Evolutionary conservation across 1,284 basidiomycete species (phyloP).

Genomic region (Omphalotus olearius): DNA sequence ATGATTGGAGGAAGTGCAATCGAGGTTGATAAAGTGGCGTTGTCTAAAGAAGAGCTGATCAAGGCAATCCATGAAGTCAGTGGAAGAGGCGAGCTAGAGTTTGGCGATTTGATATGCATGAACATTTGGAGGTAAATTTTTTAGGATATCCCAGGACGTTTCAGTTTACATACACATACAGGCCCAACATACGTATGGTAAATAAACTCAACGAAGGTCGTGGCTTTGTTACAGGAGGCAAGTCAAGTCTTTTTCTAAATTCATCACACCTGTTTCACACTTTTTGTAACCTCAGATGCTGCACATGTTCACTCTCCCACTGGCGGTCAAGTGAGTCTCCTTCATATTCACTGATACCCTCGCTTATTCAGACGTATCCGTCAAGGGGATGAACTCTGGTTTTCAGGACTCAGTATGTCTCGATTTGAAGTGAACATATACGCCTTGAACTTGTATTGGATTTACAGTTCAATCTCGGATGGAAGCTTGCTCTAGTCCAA

Average conservation of each 20-base stretch:
- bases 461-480: slow-evolving; percentile 33
- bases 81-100: slow-evolving; percentile 18
- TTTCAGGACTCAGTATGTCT: slow-evolving; percentile 34
- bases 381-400: slow-evolving; percentile 31
- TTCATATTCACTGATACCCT: neutral
- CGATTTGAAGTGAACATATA: neutral
- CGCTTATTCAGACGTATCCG: neutral
- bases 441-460: neutral
- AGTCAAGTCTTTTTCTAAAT: neutral
- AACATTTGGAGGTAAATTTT: slow-evolving; percentile 2
- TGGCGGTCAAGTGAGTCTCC: slow-evolving; percentile 24
- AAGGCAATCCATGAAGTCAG: slow-evolving; percentile 27
- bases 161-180: neutral
- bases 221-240: slow-evolving; percentile 14
- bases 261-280: neutral
- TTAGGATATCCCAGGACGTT: neutral
- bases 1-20: slow-evolving; percentile 25
- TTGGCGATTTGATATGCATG: slow-evolving; percentile 7
- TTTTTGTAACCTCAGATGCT: slow-evolving; percentile 19
- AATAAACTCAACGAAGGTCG: slow-evolving; percentile 10
- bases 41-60: slow-evolving; percentile 25
- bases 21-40: slow-evolving; percentile 23
- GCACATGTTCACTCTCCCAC: slow-evolving; percentile 27
- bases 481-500: slow-evolving; percentile 36
- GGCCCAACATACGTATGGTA: slow-evolving; percentile 11